phyloP scores from a whole-genome alignment of 495 filamentous ascomycete species.

The Xylaria sp. region DNA sequence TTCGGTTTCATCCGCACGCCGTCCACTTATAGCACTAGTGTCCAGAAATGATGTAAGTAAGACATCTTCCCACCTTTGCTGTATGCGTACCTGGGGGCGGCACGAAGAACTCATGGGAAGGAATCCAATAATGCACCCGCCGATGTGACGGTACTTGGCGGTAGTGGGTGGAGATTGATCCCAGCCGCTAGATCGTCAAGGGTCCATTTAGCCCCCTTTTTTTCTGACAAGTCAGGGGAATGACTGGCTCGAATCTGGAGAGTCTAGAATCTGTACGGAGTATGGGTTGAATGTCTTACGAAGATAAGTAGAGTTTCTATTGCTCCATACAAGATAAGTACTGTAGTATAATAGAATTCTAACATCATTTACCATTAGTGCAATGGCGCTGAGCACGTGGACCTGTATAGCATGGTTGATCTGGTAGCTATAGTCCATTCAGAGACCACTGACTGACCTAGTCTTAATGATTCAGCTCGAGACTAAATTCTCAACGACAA shows the following conservation, averaged over 20 bases:
- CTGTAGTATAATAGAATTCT: not conserved
- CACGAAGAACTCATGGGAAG: slow-evolving; percentile 5
- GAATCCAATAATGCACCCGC: slow-evolving; percentile 16
- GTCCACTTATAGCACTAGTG: not conserved
- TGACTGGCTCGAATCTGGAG: not conserved
- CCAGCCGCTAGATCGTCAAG: slow-evolving; percentile 9
- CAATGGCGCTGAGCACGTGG: not conserved
- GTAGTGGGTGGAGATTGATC: slow-evolving; percentile 19
- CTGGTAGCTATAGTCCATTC: not conserved
- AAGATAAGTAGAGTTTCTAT: not conserved
- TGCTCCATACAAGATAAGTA: not conserved
- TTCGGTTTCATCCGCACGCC: slow-evolving; percentile 14
- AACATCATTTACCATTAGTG: not conserved
- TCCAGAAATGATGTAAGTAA: not conserved
- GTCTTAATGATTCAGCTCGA: not conserved
- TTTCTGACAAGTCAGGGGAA: not conserved
- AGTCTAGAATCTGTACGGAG: slow-evolving; percentile 13
- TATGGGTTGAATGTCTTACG: slow-evolving; percentile 10
- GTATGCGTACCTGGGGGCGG: not conserved
- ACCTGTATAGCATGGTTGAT: not conserved
- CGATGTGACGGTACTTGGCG: slow-evolving; percentile 14
- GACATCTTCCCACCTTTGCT: not conserved
- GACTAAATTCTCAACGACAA: not conserved
- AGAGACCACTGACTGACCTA: not conserved
- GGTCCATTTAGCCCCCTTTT: slow-evolving; percentile 3